Evolutionary conservation across 495 filamentous ascomycete genomes (phyloP).

Genomic region (Echria macrotheca): DNA sequence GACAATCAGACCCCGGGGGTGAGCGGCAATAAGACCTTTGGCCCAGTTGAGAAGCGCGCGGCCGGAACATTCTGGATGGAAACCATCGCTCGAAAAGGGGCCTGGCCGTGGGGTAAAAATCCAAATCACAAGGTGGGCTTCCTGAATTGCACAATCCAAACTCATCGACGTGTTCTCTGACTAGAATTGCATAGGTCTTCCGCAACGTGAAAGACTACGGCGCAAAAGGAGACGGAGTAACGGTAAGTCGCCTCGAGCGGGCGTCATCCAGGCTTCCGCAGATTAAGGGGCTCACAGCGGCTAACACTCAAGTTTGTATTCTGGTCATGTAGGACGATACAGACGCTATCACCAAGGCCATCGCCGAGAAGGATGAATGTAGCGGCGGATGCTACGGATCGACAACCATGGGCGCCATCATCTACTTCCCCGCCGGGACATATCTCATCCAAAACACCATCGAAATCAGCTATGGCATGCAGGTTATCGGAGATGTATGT

Average conservation of each 20-base stretch:
- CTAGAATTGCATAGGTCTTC: constrained; percentile 40
- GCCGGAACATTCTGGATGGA: constrained; percentile 13
- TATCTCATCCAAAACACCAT: constrained; percentile 60
- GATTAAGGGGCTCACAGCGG: no score
- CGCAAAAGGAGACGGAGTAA: constrained; percentile 60
- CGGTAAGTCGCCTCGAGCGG: background rate
- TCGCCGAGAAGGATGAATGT: constrained; percentile 64
- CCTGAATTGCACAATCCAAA: background rate
- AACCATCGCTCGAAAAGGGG: constrained; percentile 1
- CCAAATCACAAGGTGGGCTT: constrained; percentile 4
- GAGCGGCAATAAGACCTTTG: background rate
- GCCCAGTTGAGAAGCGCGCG: no score
- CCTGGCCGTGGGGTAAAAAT: constrained; percentile 7
- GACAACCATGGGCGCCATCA: constrained; percentile 60
- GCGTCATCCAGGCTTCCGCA: no score
- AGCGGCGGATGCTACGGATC: constrained; percentile 66
- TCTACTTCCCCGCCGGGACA: constrained; percentile 73
- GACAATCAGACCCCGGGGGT: background rate
- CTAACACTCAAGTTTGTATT: background rate
- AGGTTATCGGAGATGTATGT: constrained; percentile 60
- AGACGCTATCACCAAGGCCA: constrained; percentile 71
- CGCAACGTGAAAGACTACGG: constrained; percentile 81
- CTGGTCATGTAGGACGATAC: constrained; percentile 55
- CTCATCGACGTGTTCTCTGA: background rate
- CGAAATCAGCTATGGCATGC: constrained; percentile 64